phyloP scores from a whole-genome alignment of 345 rosid species.

The Eucalyptus lansdowneana region DNA sequence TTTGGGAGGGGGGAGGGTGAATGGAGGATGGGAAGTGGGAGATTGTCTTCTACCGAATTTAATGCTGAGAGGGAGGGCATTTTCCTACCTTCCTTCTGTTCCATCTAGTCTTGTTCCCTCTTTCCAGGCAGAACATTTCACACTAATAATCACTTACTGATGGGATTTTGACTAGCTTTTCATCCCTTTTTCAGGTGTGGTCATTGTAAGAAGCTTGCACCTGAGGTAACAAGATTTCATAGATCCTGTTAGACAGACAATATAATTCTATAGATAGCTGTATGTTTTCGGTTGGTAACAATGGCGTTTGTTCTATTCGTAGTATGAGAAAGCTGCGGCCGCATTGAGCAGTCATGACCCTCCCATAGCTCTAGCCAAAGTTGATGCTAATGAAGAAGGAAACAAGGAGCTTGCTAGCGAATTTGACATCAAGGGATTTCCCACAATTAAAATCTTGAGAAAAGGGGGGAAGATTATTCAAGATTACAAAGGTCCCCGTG shows the following conservation, averaged over 20 bases:
- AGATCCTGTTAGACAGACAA: not conserved
- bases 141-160: not conserved
- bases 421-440: conserved; percentile 74
- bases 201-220: conserved; percentile 90
- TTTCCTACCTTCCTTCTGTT: not conserved
- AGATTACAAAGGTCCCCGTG: conserved; percentile 95
- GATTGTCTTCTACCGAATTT: not conserved
- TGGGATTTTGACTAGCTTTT: not conserved
- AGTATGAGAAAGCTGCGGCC: conserved; percentile 97
- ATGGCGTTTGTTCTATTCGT: not conserved
- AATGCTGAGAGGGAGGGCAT: not conserved
- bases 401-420: conserved; percentile 52
- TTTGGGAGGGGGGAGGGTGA: not conserved
- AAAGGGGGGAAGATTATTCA: conserved; percentile 69
- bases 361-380: conserved; percentile 64
- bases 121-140: not conserved
- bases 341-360: conserved; percentile 54
- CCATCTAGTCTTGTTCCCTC: not conserved
- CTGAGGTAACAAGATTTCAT: conserved; percentile 43
- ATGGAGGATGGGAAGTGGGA: not conserved
- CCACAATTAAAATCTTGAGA: conserved; percentile 77
- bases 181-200: conserved; percentile 61
- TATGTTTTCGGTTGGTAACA: not conserved
- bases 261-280: not conserved
- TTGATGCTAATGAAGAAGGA: conserved; percentile 71